These are phyloP conservation scores for Smittium culicis DNA, from an alignment of 371 early-diverging fungal genomes.

Conservation along the genomic window DNA sequence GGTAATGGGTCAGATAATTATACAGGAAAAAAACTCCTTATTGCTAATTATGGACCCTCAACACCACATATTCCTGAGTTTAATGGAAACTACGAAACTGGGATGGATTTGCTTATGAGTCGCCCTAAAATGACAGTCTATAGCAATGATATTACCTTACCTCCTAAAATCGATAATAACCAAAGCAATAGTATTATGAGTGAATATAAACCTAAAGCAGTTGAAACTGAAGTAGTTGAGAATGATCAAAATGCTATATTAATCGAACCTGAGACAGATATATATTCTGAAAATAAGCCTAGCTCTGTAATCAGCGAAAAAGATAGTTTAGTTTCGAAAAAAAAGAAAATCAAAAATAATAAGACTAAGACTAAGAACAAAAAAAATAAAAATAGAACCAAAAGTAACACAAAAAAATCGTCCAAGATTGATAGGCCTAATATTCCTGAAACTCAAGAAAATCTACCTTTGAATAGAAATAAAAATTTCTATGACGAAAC, in stretches of 20 bases:
- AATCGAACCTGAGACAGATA: background rate
- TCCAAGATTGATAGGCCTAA: too few species aligned
- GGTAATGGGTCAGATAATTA: slow-evolving; percentile 19
- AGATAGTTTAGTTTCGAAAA: too few species aligned
- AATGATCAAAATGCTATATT: background rate
- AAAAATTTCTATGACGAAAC: too few species aligned
- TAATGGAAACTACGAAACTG: slow-evolving; percentile 24
- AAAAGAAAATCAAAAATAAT: too few species aligned
- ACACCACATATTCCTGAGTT: slow-evolving; percentile 35
- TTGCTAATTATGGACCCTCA: slow-evolving; percentile 36
- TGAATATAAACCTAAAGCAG: background rate
- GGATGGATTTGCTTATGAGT: slow-evolving; percentile 23
- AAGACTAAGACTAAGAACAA: too few species aligned
- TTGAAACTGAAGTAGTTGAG: background rate
- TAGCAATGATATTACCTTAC: background rate
- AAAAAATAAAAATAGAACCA: too few species aligned
- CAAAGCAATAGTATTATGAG: background rate
- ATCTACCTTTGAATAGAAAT: too few species aligned
- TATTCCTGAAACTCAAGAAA: too few species aligned
- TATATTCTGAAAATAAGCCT: background rate
- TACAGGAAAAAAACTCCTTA: slow-evolving; percentile 36
- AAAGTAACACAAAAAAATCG: too few species aligned
- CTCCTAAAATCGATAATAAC: background rate
- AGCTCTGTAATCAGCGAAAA: too few species aligned
- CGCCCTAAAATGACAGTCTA: slow-evolving; percentile 29